Percentiles rank a stretch among this genome's conserved stretches.
These are phyloP conservation scores for Suillus subluteus DNA, from an alignment of 768 basidiomycete genomes.

Conservation along the genomic window DNA sequence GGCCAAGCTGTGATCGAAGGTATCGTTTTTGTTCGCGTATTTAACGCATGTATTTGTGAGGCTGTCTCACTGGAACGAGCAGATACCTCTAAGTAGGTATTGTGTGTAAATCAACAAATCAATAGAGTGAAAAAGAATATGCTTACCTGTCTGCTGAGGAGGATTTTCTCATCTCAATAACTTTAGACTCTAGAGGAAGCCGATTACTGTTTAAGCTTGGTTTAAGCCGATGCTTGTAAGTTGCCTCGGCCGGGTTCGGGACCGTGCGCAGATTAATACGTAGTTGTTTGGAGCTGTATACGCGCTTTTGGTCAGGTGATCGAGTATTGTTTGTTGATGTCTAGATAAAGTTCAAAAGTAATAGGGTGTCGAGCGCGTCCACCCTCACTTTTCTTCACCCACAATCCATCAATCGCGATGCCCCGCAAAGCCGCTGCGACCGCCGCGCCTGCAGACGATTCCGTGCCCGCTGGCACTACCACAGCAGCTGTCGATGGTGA, in stretches of 20 bases:
- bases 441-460: conserved; percentile 38
- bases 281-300: conserved; percentile 33
- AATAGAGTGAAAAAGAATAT: conserved; percentile 1
- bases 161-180: background rate
- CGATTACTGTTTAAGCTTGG: background rate
- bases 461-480: background rate
- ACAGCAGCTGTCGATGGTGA: conserved; percentile 29
- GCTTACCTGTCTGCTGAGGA: background rate
- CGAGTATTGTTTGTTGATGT: conserved; percentile 40
- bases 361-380: conserved; percentile 37
- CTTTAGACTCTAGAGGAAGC: background rate
- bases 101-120: background rate
- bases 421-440: conserved; percentile 69
- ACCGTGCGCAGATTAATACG: conserved; percentile 22
- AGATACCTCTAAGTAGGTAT: background rate
- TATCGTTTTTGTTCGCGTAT: background rate
- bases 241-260: background rate
- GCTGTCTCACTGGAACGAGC: background rate
- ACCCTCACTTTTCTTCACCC: conserved; percentile 19
- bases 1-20: conserved; percentile 40
- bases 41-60: background rate
- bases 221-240: background rate
- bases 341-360: conserved; percentile 36
- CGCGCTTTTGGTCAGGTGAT: conserved; percentile 37
- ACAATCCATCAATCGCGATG: conserved; percentile 42